Base-by-base conservation (phyloP, 1,284 basidiomycete species). In the Amylostereum chailletii region DNA sequence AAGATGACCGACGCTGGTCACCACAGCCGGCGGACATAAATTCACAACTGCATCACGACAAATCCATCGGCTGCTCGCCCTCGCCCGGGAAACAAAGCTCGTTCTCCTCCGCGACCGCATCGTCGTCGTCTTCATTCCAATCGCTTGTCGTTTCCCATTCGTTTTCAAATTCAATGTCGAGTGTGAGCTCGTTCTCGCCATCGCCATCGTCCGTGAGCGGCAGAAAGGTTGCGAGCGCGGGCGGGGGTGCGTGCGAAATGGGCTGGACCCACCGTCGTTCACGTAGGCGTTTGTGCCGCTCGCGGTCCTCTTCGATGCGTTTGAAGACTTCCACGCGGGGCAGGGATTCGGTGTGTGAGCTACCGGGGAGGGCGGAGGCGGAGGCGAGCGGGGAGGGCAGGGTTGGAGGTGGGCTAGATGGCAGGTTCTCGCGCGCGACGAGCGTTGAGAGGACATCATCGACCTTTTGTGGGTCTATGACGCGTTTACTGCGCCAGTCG, bases 191-290 rank as follows among this genome's bases (percentile, higher is more conserved):
- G 26, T 71, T 71, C 34, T 69, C 71, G 2, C 67, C 70, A 42
- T 67, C 66, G 29, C 60, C 61, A 5, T 76, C 64, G 47, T 71
- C 72, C 32, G 71, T 70, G n/a, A 79, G 63, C 19, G 75, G 81
- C 50, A 81, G 63, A 61, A 86, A 83, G 38, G 76, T 76, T 4
- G 79, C 75, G 4, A 84, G 66, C 31, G 69, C 74, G 27, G 69
- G 62, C 3, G 68, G 61, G 3, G 69, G 66, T 45, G 71, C 75
- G 60, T 78, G 73, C 49, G 79, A 71, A 40, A 79, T 68, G 2
- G 87, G 86, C 59, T 95, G 83, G 32, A 96, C 92, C 94, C 94
- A 97, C 45, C 92, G 81, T 26, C 90, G 81, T 65, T 97, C 94
- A 41, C 92, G 80, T 1, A 97, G 74, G 2, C 94, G 81, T 66